Evolutionary conservation across 495 filamentous ascomycete species (phyloP).

Genomic region (Barbatosphaeria neglecta): DNA sequence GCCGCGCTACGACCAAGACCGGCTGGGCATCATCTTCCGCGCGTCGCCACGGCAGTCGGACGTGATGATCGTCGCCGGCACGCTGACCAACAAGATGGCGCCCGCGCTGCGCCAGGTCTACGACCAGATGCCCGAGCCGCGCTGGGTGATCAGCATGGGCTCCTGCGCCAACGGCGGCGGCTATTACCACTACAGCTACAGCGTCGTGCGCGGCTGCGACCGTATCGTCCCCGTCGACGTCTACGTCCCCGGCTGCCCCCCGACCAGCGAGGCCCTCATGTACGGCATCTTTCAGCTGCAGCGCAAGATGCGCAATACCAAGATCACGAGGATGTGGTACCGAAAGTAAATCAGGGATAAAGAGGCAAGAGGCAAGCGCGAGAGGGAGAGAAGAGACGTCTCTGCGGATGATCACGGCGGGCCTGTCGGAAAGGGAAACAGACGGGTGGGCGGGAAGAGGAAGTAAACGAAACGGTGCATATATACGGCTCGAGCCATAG

Average conservation of each 20-base stretch:
- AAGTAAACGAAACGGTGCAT: too few species aligned
- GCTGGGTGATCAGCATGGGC: slow-evolving; percentile 89
- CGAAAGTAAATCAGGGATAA: slow-evolving; percentile 14
- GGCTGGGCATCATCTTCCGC: slow-evolving; percentile 93
- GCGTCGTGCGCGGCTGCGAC: slow-evolving; percentile 77
- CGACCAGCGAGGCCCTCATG: slow-evolving; percentile 79
- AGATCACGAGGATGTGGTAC: slow-evolving; percentile 55
- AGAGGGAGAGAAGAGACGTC: background rate
- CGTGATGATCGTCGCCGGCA: slow-evolving; percentile 96
- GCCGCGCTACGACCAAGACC: slow-evolving; percentile 91
- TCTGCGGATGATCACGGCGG: background rate
- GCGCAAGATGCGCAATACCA: slow-evolving; percentile 76
- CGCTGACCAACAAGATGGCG: slow-evolving; percentile 97
- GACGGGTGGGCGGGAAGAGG: too few species aligned
- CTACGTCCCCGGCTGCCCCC: slow-evolving; percentile 87
- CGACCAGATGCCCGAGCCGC: slow-evolving; percentile 94
- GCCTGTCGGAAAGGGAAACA: background rate
- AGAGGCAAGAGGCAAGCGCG: background rate
- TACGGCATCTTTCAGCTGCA: slow-evolving; percentile 80
- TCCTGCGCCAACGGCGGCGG: slow-evolving; percentile 86
- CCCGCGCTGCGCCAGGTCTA: slow-evolving; percentile 90
- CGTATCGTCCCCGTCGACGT: slow-evolving; percentile 85
- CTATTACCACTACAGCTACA: slow-evolving; percentile 92
- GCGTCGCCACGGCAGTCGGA: slow-evolving; percentile 91
- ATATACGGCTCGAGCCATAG: too few species aligned